Evolutionary conservation across 495 filamentous ascomycete species (phyloP).

Genomic region (Aspergillus bridgeri): DNA sequence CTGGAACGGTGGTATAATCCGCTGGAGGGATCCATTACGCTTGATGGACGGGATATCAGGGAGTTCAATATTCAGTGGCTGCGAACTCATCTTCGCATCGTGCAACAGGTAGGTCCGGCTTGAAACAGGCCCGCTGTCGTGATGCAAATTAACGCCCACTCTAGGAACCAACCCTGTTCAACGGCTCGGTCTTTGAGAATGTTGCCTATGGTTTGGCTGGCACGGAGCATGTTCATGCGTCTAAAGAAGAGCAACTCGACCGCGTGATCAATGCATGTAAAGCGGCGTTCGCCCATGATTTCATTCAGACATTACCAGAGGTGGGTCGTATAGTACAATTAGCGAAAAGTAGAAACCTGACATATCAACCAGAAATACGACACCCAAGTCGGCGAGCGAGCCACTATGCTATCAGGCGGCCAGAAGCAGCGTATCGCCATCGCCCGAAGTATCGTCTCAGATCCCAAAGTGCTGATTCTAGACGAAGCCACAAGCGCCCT

Average conservation of each 20-base stretch:
- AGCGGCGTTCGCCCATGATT: slow-evolving; percentile 52
- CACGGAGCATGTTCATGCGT: slow-evolving; percentile 53
- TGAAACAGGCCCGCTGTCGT: background rate
- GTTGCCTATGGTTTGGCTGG: slow-evolving; percentile 72
- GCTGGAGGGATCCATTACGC: slow-evolving; percentile 61
- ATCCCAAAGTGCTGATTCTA: slow-evolving; percentile 84
- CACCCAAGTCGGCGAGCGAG: slow-evolving; percentile 81
- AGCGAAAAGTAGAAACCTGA: background rate
- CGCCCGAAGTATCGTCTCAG: slow-evolving; percentile 72
- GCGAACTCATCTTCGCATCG: slow-evolving; percentile 74
- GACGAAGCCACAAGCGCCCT: slow-evolving; percentile 87
- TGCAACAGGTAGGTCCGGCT: slow-evolving; percentile 31
- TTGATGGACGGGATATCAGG: slow-evolving; percentile 71
- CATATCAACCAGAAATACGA: slow-evolving; percentile 48
- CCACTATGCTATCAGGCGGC: slow-evolving; percentile 78
- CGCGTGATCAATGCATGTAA: slow-evolving; percentile 56
- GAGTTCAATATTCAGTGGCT: slow-evolving; percentile 78
- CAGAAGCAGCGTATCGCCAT: slow-evolving; percentile 85
- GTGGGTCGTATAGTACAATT: background rate
- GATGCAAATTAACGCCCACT: background rate
- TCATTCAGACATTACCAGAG: slow-evolving; percentile 31
- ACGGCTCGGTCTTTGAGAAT: slow-evolving; percentile 73
- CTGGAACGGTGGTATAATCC: slow-evolving; percentile 86
- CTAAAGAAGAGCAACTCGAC: slow-evolving; percentile 44
- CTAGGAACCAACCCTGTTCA: slow-evolving; percentile 50